phyloP scores from a whole-genome alignment of 2,329 filamentous ascomycete species.

The Phialocephala subalpina region DNA sequence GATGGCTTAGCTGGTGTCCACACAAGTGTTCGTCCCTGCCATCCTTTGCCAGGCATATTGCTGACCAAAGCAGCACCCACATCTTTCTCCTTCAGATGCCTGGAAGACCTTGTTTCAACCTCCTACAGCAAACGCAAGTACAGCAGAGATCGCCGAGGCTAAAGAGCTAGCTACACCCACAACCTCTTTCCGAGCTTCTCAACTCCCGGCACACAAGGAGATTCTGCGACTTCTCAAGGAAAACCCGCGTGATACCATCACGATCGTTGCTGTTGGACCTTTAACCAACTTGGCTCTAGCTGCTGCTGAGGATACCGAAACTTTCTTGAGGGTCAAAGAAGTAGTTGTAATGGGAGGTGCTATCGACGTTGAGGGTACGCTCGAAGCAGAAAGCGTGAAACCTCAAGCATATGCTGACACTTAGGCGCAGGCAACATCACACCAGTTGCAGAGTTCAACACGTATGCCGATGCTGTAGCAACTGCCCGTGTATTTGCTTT shows the following conservation, averaged over 20 bases:
- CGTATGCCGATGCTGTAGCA: constrained; percentile 84
- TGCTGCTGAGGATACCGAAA: constrained; percentile 85
- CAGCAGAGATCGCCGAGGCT: constrained; percentile 47
- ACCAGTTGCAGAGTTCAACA: constrained; percentile 94
- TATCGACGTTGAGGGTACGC: constrained; percentile 72
- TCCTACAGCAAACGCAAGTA: constrained; percentile 54
- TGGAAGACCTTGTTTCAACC: constrained; percentile 74
- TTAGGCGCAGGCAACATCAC: constrained; percentile 66
- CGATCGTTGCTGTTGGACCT: constrained; percentile 89
- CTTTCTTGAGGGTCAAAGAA: constrained; percentile 89
- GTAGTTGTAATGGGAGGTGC: constrained; percentile 96
- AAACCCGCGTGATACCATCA: constrained; percentile 84
- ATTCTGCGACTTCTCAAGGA: constrained; percentile 87
- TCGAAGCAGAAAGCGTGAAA: too few species aligned
- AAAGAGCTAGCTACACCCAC: constrained; percentile 41
- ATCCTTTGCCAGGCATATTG: not conserved
- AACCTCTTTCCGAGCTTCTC: constrained; percentile 78
- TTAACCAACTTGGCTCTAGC: constrained; percentile 94
- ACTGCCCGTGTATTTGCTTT: constrained; percentile 80
- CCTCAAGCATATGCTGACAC: not conserved
- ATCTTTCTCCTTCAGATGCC: constrained; percentile 76
- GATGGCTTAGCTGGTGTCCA: constrained; percentile 84
- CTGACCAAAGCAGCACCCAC: constrained; percentile 63
- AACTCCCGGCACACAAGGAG: constrained; percentile 78
- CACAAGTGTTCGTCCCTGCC: constrained; percentile 52